Conservation (phyloP, 495 filamentous ascomycete species). For the Penicillium odoratum region DNA sequence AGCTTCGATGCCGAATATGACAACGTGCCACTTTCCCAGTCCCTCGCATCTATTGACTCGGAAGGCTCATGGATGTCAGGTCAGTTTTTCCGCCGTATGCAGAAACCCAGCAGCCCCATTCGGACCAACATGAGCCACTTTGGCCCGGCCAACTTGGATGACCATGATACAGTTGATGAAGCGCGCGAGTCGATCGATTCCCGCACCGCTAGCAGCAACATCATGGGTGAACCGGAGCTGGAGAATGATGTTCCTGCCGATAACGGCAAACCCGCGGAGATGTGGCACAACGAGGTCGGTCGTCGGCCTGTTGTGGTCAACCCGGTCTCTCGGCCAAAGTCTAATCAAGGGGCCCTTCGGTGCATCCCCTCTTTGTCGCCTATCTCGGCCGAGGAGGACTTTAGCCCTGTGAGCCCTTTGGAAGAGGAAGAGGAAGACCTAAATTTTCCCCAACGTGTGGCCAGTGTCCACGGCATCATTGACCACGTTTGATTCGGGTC, state of each 20-base stretch:
- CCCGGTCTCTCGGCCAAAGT: constrained; percentile 53
- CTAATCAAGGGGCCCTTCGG: constrained; percentile 67
- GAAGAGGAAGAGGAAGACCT: constrained; percentile 35
- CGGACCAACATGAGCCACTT: constrained; percentile 50
- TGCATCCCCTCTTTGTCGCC: constrained; percentile 50
- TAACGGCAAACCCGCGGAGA: constrained; percentile 35
- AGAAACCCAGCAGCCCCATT: constrained; percentile 43
- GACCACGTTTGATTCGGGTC: constrained; percentile 47
- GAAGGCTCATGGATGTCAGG: constrained; percentile 94
- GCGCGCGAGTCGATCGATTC: constrained; percentile 24
- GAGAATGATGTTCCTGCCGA: constrained; percentile 26
- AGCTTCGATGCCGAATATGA: constrained; percentile 36
- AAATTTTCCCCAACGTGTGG: constrained; percentile 52
- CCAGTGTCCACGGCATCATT: constrained; percentile 62
- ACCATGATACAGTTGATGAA: constrained; percentile 32
- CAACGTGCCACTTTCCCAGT: constrained; percentile 61
- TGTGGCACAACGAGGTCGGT: constrained; percentile 54
- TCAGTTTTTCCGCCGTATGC: constrained; percentile 53
- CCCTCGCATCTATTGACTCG: constrained; percentile 82
- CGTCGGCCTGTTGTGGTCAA: constrained; percentile 53
- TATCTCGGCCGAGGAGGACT: constrained; percentile 45
- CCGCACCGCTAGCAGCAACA: constrained; percentile 39
- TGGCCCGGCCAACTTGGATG: constrained; percentile 17
- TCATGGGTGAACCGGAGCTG: constrained; percentile 33
- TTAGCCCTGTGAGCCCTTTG: constrained; percentile 35